Evolutionary conservation across 2,329 filamentous ascomycete species (phyloP).

Genomic region (Sporothrix brunneoviolacea): DNA sequence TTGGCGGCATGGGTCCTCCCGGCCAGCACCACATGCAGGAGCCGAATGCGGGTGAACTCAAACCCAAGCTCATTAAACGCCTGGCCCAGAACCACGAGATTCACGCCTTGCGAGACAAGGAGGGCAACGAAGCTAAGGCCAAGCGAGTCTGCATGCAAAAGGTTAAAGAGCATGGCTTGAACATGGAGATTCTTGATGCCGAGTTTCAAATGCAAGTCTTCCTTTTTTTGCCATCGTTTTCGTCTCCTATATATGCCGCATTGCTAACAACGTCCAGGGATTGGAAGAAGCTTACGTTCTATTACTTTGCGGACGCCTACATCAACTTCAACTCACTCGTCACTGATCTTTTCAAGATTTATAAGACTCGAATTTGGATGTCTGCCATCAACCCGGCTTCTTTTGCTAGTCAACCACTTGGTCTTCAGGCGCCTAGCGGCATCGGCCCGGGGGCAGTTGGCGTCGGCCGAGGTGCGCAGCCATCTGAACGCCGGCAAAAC

Average conservation of each 20-base stretch:
- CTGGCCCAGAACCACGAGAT: constrained; percentile 90
- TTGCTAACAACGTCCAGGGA: constrained; percentile 57
- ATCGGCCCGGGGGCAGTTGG: constrained; percentile 61
- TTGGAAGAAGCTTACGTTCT: constrained; percentile 98
- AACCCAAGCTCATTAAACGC: constrained; percentile 94
- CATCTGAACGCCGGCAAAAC: constrained; percentile 40
- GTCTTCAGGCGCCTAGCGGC: constrained; percentile 62
- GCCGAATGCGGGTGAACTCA: constrained; percentile 66
- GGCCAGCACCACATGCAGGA: constrained; percentile 69
- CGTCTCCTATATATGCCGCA: not conserved
- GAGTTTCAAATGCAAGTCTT: constrained; percentile 97
- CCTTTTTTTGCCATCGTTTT: not conserved
- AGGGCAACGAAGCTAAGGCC: constrained; percentile 94
- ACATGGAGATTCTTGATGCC: constrained; percentile 95
- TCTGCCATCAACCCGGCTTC: constrained; percentile 97
- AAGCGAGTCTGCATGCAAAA: constrained; percentile 97
- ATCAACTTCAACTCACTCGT: constrained; percentile 99
- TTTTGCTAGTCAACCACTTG: constrained; percentile 72
- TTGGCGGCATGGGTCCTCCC: constrained; percentile 72
- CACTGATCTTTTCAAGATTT: constrained; percentile 96
- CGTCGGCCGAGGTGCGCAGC: constrained; percentile 41
- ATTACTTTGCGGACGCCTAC: constrained; percentile 96
- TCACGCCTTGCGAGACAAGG: constrained; percentile 82
- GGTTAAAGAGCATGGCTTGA: constrained; percentile 85
- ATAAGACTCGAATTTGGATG: constrained; percentile 99